A percentile compares a stretch with the other conserved stretches of the same genome.
Evolutionary conservation across 345 rosid genomes (phyloP).

Genomic region (Populus deltoides): DNA sequence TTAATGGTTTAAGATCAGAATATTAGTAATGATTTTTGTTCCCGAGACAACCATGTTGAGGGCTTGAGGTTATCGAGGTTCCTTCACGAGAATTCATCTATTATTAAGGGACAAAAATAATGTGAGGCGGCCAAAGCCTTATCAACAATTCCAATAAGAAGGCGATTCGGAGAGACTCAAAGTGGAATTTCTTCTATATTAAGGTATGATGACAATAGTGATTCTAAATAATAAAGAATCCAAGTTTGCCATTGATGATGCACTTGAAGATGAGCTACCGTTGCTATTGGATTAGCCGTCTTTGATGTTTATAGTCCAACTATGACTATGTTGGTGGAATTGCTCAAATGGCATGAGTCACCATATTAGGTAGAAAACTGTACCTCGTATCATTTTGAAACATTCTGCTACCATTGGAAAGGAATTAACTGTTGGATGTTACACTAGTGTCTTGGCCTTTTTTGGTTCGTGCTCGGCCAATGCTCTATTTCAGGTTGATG

Average conservation of each 20-base stretch:
- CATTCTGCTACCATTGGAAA: no score
- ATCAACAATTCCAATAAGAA: not conserved
- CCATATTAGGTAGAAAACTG: no score
- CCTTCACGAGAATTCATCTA: conserved; percentile 42
- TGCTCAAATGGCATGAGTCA: no score
- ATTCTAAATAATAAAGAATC: conserved; percentile 21
- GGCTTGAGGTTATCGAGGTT: conserved; percentile 40
- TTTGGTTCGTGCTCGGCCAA: no score
- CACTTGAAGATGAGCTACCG: conserved; percentile 53
- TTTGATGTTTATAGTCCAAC: no score
- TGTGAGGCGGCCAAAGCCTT: conserved; percentile 14
- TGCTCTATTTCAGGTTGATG: no score
- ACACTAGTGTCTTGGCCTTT: no score
- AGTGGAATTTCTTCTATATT: conserved; percentile 10
- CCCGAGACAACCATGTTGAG: conserved; percentile 37
- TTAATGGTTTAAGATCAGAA: conserved; percentile 62
- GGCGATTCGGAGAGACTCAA: not conserved
- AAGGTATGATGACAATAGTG: conserved; percentile 23
- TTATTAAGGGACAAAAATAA: conserved; percentile 14
- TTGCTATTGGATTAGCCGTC: conserved; percentile 76
- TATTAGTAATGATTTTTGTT: conserved; percentile 49
- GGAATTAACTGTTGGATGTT: no score
- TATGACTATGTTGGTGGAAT: no score
- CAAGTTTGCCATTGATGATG: conserved; percentile 16
- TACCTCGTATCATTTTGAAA: no score